Base-by-base conservation (phyloP, 2,329 filamentous ascomycete species). In the Monilinia laxa region DNA sequence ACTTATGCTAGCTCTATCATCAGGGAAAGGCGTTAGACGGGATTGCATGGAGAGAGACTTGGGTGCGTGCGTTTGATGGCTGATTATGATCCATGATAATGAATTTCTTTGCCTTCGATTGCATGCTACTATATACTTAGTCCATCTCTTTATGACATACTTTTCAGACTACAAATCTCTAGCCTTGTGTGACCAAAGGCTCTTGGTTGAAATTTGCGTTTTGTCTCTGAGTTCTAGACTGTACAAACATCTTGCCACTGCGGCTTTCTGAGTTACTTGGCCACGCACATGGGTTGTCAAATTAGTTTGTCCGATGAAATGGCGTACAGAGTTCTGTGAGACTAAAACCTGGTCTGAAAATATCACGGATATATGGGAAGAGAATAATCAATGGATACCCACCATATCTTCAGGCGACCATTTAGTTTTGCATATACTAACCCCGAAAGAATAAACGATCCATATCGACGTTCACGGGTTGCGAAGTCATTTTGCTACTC, bases 1-100 rank as follows among this genome's bases (percentile, higher is more conserved):
- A 64, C 31, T 64, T 64, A 64, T 64, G 62, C 57, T 64, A 64
- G 52, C 62, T 64, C 58, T 51, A 51, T 58, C 52, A 64, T 58
- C 28, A 23, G 40, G 42, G 45, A 58, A 64, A 20, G 62, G 62
- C 40, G 62, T 64, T 64, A 42, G 40, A 31, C 25, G 28, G 62
- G 52, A 47, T 57, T 20, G 52, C 38, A 58, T 57, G 62, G 62
- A 58, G 62, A 63, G 38, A 57, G 62, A 51, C n/a, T 64, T 49
- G 52, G 62, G 25, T 58, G 58, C 47, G 28, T 64, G 40, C 45
- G 40, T 56, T 57, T 57, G 23, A 42, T 55, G 25, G 52, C 40
- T 57, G 38, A 25, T 64, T 64, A 58, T 64, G 62, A 58, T 47
- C 38, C 52, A 64, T 58, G 62, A 64, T 64, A 64, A 64, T 64